Evolutionary conservation across 139 green algal species (phyloP), one percentile per base, ranked within the genome.

Genomic region (Chlorella sp.): DNA sequence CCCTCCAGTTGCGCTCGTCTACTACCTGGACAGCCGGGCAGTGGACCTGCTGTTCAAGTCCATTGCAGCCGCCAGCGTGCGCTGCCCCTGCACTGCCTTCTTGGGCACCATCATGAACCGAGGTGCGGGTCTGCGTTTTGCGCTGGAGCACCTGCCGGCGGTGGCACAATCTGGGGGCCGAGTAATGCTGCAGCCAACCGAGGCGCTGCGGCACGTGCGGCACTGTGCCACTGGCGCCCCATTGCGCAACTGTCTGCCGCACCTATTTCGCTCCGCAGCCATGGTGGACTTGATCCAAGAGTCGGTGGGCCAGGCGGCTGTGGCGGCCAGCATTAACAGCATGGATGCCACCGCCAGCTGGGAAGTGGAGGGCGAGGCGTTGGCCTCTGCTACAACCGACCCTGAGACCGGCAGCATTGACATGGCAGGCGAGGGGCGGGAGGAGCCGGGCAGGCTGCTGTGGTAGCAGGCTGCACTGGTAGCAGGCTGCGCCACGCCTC

Each of bases 271-370:
- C 26, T 74, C 24, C n/a, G 13, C 73, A 80, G 73, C 32, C 46
- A 80, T 80, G 73, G 73, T 80, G 46, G 73, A 80, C 19, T 34
- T 80, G n/a, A 65, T 80, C 2, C 73, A 65, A 14, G 73, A 80
- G 73, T 46, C 46, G 0, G 73, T 80, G 73, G 73, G 46, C 16
- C 13, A 8, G 1, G 73, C 73, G 8, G 44, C 43, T 9, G 44
- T n/a, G 14, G 30, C 11, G 28, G 73, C 73, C 30, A 60, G 13
- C 51, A 60, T 2, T 24, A 60, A 16, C 51, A 60, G 51, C 51
- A 11, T 60, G 51, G 51, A 60, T 26, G 51, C 51, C 51, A 60
- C 51, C 51, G 51, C 51, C 51, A 60, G 51, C 51, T 60, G 51
- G 51, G 51, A 60, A 3, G 9, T 2, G 6, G 46, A 51, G 13